phyloP scores from a whole-genome alignment of 73 alveolate genomes.

The Tetrahymena malaccensis region DNA sequence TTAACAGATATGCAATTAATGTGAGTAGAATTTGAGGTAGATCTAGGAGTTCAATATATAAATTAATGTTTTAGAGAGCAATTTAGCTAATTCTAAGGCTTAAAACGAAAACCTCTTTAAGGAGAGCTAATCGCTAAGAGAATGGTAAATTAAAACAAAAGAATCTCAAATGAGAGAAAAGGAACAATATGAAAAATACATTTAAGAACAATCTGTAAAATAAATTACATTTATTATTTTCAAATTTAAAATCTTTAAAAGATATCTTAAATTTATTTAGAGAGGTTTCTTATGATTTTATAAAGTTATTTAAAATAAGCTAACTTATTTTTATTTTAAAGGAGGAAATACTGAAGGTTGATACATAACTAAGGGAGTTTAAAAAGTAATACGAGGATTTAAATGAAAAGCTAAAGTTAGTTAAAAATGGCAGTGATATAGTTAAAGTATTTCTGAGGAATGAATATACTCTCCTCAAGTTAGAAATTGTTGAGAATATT shows the following conservation, averaged over 20 bases:
- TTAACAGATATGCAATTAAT: background rate
- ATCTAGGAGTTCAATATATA: background rate
- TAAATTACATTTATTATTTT: too few relatives aligned
- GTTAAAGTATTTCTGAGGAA: background rate
- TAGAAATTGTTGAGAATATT: background rate
- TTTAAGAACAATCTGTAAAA: background rate
- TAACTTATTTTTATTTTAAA: background rate
- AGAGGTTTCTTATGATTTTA: too few relatives aligned
- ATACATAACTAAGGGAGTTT: background rate
- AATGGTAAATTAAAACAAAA: background rate
- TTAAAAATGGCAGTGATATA: background rate
- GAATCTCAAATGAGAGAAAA: background rate
- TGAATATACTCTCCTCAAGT: background rate
- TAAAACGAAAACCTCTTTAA: background rate
- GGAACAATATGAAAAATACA: background rate
- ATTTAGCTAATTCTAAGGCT: background rate
- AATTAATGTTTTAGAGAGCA: background rate
- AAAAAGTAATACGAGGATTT: background rate
- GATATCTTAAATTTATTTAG: too few relatives aligned
- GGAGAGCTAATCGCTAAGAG: background rate
- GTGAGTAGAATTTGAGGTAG: background rate
- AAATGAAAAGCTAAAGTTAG: background rate
- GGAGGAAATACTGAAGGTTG: background rate
- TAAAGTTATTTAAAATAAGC: too few relatives aligned
- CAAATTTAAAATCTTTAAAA: too few relatives aligned